Conservation (phyloP, 2,329 filamentous ascomycete genomes). For the Metarhizium sp. region DNA sequence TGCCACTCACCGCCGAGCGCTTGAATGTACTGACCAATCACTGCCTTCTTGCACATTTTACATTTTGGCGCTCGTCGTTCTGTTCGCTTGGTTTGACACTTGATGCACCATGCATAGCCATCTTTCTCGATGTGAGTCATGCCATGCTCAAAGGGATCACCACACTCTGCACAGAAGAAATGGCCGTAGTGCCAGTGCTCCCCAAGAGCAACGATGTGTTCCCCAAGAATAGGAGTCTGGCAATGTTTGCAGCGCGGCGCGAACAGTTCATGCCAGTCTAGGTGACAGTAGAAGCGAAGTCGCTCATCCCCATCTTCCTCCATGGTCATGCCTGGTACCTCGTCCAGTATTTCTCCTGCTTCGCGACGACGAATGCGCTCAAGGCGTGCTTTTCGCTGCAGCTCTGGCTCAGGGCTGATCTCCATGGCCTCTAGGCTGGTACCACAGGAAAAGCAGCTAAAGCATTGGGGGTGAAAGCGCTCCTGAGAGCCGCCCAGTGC, state of each 20-base stretch:
- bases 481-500: constrained; percentile 62
- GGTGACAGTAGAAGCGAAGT: constrained; percentile 86
- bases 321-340: constrained; percentile 53
- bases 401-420: constrained; percentile 85
- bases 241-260: constrained; percentile 92
- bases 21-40: constrained; percentile 82
- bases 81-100: constrained; percentile 85
- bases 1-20: constrained; percentile 93
- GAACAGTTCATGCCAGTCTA: constrained; percentile 97
- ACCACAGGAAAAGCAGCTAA: constrained; percentile 78
- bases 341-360: constrained; percentile 48
- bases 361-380: constrained; percentile 59
- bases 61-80: constrained; percentile 85
- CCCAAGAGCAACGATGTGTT: constrained; percentile 87
- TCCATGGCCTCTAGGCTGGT: constrained; percentile 89
- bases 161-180: constrained; percentile 98
- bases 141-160: constrained; percentile 76
- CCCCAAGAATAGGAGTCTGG: constrained; percentile 90
- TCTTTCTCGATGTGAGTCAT: constrained; percentile 83
- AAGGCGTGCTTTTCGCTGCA: constrained; percentile 60
- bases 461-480: constrained; percentile 90
- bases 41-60: constrained; percentile 70
- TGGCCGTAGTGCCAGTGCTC: constrained; percentile 96
- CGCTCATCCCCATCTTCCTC: constrained; percentile 64
- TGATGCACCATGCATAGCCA: constrained; percentile 93